Percentiles rank a stretch among this genome's conserved stretches.
These are phyloP conservation scores for Golubevia pallescens DNA, from an alignment of 1,284 basidiomycete species.

Conservation along the genomic window DNA sequence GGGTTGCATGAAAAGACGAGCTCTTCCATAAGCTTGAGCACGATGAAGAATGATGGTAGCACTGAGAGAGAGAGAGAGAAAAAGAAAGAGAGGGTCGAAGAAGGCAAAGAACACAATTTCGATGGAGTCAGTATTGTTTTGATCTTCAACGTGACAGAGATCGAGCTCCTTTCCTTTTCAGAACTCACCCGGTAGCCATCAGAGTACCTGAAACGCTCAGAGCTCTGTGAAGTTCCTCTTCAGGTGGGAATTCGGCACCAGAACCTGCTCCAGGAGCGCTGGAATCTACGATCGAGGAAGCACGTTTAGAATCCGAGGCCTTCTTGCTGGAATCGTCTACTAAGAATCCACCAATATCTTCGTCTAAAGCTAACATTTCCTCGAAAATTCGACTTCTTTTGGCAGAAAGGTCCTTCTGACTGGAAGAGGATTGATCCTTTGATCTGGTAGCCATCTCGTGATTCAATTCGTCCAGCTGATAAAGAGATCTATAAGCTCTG, in stretches of 20 bases:
- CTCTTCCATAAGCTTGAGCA: constrained; percentile 47
- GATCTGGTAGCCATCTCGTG: constrained; percentile 21
- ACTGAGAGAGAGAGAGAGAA: neutral
- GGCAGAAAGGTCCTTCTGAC: constrained; percentile 25
- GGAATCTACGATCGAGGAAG: neutral
- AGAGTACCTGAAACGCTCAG: neutral
- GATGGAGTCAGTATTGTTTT: too few relatives aligned
- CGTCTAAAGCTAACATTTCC: constrained; percentile 38
- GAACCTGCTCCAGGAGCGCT: too few relatives aligned
- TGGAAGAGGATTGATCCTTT: constrained; percentile 15
- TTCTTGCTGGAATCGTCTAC: neutral
- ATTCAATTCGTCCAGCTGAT: constrained; percentile 39
- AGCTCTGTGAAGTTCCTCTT: neutral
- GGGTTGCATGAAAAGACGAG: constrained; percentile 41
- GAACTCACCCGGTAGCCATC: neutral
- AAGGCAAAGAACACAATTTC: too few relatives aligned
- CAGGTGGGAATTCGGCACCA: neutral
- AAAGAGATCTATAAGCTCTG: constrained; percentile 32
- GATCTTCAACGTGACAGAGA: too few relatives aligned
- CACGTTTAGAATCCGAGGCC: neutral
- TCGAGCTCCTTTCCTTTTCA: too few relatives aligned
- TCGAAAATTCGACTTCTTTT: constrained; percentile 28
- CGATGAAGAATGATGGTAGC: constrained; percentile 41
- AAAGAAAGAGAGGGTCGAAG: neutral
- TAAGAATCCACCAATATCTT: constrained; percentile 20